Base-by-base conservation (phyloP, 116 monocot genomes). In the Iris pallida region DNA sequence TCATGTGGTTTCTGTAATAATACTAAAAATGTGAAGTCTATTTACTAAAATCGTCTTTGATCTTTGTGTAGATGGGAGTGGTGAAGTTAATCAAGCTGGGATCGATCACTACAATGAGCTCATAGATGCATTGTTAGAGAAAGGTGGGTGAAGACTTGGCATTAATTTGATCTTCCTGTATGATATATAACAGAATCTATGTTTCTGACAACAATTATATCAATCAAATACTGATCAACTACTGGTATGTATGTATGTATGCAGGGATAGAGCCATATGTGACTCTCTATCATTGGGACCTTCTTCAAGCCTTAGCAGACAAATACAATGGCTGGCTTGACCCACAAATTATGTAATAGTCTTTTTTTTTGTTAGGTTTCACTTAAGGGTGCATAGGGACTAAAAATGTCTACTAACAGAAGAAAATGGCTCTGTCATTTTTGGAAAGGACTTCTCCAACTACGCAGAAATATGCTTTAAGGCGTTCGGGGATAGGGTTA, bases 281-380 rank as follows among this genome's bases (percentile, higher is more conserved):
- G 55, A 98, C 98, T 4, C n/a, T n/a, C 66, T 98, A 84, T 54
- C 98, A 98, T 65, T 98, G 98, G 98, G 98, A 93, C 71, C 88
- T 93, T 71, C 98, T 93, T 56, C 93, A 84, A 77, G 88, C 90
- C 8, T 78, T 98, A 49, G 78, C 86, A 41, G 98, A 98, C 75
- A 78, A 74, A 63, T 98, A 98, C 64, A 80, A 65, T 6, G 98
- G 98, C 53, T 98, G 93, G 93, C 78, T 93, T 10, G 78, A 84
- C 72, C 73, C 65, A 16, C 90, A 88, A 73, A 92, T 97, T 42
- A 90, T 97, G 97, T 97, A 69, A 42, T 41, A n/a, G 7, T 45
- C 18, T 43, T 30, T 61, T 57, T 8, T 5, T 30, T 30, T 30
- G 0, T 30, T 30, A 1, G 30, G 30, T 30, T 1, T 30, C 30